These are phyloP conservation scores for Collariella sp. DNA, from an alignment of 495 filamentous ascomycete genomes.

Conservation along the genomic window DNA sequence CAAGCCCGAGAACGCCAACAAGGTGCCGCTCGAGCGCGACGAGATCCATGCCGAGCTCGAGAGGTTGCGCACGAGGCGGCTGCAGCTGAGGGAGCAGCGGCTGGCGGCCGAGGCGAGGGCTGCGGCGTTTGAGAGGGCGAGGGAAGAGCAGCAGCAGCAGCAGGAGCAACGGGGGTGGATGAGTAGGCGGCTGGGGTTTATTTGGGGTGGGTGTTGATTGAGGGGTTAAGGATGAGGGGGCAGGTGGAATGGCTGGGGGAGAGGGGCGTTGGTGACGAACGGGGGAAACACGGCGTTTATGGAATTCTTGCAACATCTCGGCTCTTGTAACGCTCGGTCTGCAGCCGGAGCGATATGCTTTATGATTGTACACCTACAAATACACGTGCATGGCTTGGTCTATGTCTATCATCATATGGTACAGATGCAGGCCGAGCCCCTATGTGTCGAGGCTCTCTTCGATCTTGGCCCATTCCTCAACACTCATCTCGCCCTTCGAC, in stretches of 20 bases:
- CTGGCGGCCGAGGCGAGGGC: conserved; percentile 43
- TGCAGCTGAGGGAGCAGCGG: conserved; percentile 51
- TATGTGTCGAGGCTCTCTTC: conserved; percentile 39
- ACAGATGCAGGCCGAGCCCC: not conserved
- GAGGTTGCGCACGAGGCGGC: conserved; percentile 53
- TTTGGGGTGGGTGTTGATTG: not conserved
- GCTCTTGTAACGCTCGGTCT: not conserved
- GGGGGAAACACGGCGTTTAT: not conserved
- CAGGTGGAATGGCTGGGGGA: not conserved
- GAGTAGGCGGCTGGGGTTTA: not conserved
- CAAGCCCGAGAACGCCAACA: conserved; percentile 72
- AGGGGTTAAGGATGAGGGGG: not conserved
- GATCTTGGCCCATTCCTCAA: conserved; percentile 42
- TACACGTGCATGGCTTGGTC: not conserved
- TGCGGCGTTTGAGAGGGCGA: conserved; percentile 12
- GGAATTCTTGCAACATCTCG: not conserved
- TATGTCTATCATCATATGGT: conserved; percentile 5
- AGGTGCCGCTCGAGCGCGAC: conserved; percentile 78
- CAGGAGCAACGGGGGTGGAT: conserved; percentile 19
- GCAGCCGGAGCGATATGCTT: not conserved
- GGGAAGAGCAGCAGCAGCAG: conserved; percentile 25
- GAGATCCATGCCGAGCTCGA: conserved; percentile 75
- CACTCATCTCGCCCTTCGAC: conserved; percentile 33
- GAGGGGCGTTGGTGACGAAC: not conserved
- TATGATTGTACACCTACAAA: conserved; percentile 5